Base-by-base conservation (phyloP, 1,284 basidiomycete genomes). In the Butyriboletus appendiculatus region DNA sequence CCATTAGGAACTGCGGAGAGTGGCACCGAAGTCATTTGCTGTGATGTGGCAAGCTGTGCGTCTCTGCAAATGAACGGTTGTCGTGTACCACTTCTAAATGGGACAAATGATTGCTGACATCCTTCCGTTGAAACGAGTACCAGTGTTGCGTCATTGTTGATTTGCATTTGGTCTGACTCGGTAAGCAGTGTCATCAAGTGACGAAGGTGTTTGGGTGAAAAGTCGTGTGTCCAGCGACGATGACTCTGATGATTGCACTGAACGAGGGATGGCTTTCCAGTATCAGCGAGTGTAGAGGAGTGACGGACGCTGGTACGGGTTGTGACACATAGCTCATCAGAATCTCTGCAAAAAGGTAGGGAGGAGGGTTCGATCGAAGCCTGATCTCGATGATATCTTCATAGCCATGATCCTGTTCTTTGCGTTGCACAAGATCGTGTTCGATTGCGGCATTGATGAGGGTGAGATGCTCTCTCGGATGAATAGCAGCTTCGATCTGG, bases 351-450 rank as follows among this genome's bases (percentile, higher is more conserved):
- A 52, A 45, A 8, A n/a, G n/a, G n/a, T n/a, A n/a, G n/a, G n/a
- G 30, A 26, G 3, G 14, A 2, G 22, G 4, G 8, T 11, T 10
- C 3, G 6, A 34, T 42, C 26, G 55, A 3, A 39, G 22, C 72
- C 80, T 69, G 64, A 91, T 86, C 72, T 95, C 92, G 58, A 92
- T 81, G 50, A 80, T 79, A 65, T 96, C 94, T 63, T 96, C 94
- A 88, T 93, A 96, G 41, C 85, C 81, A 50, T 86, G 80, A 64
- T 96, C 91, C 50, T 80, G 76, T 58, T 90, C 91, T 68, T 88
- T 90, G 67, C 85, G 85, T 44, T 77, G 77, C 7, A 76, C 75
- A 57, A 94, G 68, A 46, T 85, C 80, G 16, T 81, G 76, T 57
- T 96, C 92, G 64, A 94, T 81, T 48, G 82, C 78, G 37, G 81